Percentiles rank a stretch among this genome's conserved stretches.
Evolutionary conservation across 2,329 filamentous ascomycete genomes (phyloP).

Genomic region (Phaeosphaeriaceae sp.): DNA sequence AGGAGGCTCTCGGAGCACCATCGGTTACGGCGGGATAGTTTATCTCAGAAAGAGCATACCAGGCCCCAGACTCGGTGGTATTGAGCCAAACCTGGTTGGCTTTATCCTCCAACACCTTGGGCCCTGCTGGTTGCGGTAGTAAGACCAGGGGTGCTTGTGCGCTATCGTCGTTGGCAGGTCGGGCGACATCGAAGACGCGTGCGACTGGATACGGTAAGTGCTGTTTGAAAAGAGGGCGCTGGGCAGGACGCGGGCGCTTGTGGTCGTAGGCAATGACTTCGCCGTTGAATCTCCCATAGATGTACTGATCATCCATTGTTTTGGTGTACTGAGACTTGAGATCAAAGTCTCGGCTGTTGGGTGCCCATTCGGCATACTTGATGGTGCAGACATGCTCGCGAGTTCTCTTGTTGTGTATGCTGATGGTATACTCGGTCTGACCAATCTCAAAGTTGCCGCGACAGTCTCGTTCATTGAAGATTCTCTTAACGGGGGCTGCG

Average conservation of each 20-base stretch:
- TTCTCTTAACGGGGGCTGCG: slow-evolving; percentile 63
- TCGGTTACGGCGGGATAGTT: slow-evolving; percentile 86
- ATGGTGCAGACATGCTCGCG: slow-evolving; percentile 84
- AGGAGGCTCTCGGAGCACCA: slow-evolving; percentile 64
- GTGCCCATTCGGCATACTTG: slow-evolving; percentile 91
- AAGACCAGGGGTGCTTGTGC: slow-evolving; percentile 79
- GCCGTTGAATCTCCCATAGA: slow-evolving; percentile 86
- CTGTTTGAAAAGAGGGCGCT: slow-evolving; percentile 52
- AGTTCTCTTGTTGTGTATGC: slow-evolving; percentile 76
- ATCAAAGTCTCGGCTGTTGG: slow-evolving; percentile 89
- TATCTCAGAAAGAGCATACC: slow-evolving; percentile 90
- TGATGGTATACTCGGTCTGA: slow-evolving; percentile 87
- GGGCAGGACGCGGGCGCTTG: slow-evolving; percentile 51
- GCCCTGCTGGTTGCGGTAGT: slow-evolving; percentile 82
- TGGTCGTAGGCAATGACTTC: slow-evolving; percentile 81
- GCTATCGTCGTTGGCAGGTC: slow-evolving; percentile 70
- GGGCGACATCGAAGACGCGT: slow-evolving; percentile 85
- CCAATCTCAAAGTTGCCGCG: slow-evolving; percentile 80
- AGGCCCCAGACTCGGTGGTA: slow-evolving; percentile 82
- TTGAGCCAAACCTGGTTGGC: slow-evolving; percentile 75
- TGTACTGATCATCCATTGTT: slow-evolving; percentile 86
- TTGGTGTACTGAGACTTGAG: slow-evolving; percentile 80
- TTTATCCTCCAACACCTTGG: slow-evolving; percentile 52
- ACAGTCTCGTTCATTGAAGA: slow-evolving; percentile 70
- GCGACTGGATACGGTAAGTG: slow-evolving; percentile 79